A percentile compares a stretch with the other conserved stretches of the same genome.
These are phyloP conservation scores for Deinandra increscens DNA, from an alignment of 129 eudicot genomes.

Conservation along the genomic window DNA sequence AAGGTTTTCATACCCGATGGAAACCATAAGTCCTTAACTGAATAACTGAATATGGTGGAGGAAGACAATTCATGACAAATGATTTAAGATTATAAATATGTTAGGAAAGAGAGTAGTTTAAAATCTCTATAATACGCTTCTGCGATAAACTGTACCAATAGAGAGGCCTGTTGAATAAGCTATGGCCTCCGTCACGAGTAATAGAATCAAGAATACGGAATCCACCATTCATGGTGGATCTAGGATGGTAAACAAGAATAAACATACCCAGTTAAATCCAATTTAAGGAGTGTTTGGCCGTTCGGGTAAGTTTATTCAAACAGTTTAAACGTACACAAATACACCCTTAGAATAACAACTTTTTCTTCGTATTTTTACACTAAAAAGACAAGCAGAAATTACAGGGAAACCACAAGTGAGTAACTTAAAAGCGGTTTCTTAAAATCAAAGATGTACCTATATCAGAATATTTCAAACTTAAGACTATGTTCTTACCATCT, in stretches of 20 bases:
- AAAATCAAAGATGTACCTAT: slow-evolving; percentile 26
- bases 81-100: too few relatives aligned
- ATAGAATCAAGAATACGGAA: background rate
- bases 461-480: slow-evolving; percentile 20
- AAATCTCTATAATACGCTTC: too few relatives aligned
- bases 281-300: background rate
- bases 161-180: background rate
- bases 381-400: background rate
- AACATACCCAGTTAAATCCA: too few relatives aligned
- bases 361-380: background rate
- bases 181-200: background rate
- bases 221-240: background rate
- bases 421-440: background rate
- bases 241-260: background rate
- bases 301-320: background rate
- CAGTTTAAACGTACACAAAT: background rate
- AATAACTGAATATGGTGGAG: too few relatives aligned
- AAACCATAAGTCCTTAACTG: too few relatives aligned
- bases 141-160: background rate
- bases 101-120: too few relatives aligned
- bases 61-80: too few relatives aligned
- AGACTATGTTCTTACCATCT: slow-evolving; percentile 21
- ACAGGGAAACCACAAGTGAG: background rate
- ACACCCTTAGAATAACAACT: background rate
- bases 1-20: too few relatives aligned